Base-by-base conservation (phyloP, 257 asterid genomes). In the Euphrasia confusa region DNA sequence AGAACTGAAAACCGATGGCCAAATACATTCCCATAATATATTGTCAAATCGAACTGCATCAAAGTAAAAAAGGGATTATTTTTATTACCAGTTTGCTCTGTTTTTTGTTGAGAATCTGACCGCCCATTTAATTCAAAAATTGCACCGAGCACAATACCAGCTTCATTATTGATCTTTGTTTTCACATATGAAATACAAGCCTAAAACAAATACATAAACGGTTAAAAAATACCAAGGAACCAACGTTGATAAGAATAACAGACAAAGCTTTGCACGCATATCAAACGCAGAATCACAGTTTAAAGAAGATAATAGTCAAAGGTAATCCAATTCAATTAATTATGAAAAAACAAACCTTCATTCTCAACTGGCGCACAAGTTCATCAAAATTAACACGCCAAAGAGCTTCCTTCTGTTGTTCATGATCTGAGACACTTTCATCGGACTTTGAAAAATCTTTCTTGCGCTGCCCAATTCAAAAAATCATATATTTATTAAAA, bases 311-410 rank as follows among this genome's bases (percentile, higher is more conserved):
- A 11, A 12, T 63, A 68, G 30, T 61, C 54, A 60, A 14, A 54
- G 56, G 61, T 37, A 53, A 37, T 8, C 12, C 8, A 21, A 24
- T 32, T 26, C 4, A 68, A 63, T 40, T 69, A 68, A 47, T 47
- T 14, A 61, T 67, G 53, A 61, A 53, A 37, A 37, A 37, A 47
- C 66, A 42, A 69, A 92, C 99, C 96, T 89, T 87, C 67, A 79
- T 75, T 73, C 90, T 77, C 67, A 85, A 68, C 58, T 83, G 82
- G 40, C 75, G 80, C 57, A 85, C 57, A 80, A 89, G 72, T 79
- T 93, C 99, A 70, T 89, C 96, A 67, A 74, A 78, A 68, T 93
- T 93, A 57, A 83, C 97, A 65, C 96, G 95, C 99, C 97, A 93
- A 71, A 93, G 84, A 54, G 83, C 82, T 77, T 82, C 87, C 75